Base-by-base conservation (phyloP, 495 filamentous ascomycete genomes). In the Aspergillus indologenus region DNA sequence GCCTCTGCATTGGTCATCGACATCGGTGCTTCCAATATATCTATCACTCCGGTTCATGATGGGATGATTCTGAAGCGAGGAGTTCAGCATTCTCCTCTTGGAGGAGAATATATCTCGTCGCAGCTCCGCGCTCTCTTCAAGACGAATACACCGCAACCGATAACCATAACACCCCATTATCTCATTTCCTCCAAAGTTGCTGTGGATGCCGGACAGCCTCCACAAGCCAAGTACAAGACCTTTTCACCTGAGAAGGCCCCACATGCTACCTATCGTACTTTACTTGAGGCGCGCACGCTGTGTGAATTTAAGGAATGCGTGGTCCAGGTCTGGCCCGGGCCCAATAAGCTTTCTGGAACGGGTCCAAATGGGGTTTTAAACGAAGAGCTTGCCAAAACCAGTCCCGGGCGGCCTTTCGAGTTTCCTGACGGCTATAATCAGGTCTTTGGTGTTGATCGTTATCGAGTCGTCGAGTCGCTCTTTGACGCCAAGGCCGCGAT, bases 261-360 rank as follows among this genome's bases (percentile, higher is more conserved):
- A 7, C 73, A 83, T 51, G 81, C 81, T 5, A 88, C 87, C 29
- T 98, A 90, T 81, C 85, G 88, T 61, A 77, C 78, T 17, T 83
- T 91, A 24, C 84, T 97, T 72, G 95, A 98, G 79, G 95, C 98
- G 65, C 90, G 94, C 46, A 88, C 96, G 15, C 75, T 98, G 21
- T 90, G 88, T 43, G 90, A 96, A 68, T 98, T 97, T 81, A 98
- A 98, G 77, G 95, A 98, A 76, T 93, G 87, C 49, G 91, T 96
- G 46, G 93, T 97, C 23, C 89, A 96, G 68, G 84, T 92, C 24
- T 98, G 93, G 93, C 80, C 82, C n/a, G 91, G 91, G 1, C 90
- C 90, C 0, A 88, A 87, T 54, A 81, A 83, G 21, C 84, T 89
- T 56, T 69, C 79, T 5, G 78, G 80, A 43, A 78, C 81, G 6